phyloP scores from a whole-genome alignment of 2,329 filamentous ascomycete genomes.

The Sporothrix globosa region DNA sequence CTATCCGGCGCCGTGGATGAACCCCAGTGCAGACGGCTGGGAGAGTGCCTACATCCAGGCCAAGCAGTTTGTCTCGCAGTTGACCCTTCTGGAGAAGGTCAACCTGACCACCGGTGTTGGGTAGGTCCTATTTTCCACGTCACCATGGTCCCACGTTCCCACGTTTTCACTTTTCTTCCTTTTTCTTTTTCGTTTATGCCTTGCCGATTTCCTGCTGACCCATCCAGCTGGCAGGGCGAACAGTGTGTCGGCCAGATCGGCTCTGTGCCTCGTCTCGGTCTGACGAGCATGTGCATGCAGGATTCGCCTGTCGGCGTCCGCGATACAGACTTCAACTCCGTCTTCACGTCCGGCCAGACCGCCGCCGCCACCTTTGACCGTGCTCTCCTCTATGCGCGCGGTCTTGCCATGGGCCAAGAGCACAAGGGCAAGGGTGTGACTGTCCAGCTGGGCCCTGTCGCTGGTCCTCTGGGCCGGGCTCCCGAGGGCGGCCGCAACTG shows the following conservation, averaged over 20 bases:
- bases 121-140: slow-evolving; percentile 50
- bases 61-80: slow-evolving; percentile 74
- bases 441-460: slow-evolving; percentile 73
- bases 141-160: too few species aligned
- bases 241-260: slow-evolving; percentile 78
- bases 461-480: slow-evolving; percentile 70
- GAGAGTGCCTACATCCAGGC: slow-evolving; percentile 75
- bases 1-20: slow-evolving; percentile 88
- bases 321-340: slow-evolving; percentile 76
- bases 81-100: slow-evolving; percentile 87
- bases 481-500: slow-evolving; percentile 72
- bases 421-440: slow-evolving; percentile 73
- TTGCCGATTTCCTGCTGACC: background rate
- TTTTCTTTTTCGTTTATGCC: background rate
- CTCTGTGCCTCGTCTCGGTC: slow-evolving; percentile 68
- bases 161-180: background rate
- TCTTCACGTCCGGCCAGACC: slow-evolving; percentile 77
- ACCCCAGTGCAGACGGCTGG: slow-evolving; percentile 73
- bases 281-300: slow-evolving; percentile 79
- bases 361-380: slow-evolving; percentile 84
- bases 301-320: slow-evolving; percentile 83
- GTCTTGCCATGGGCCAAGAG: slow-evolving; percentile 72
- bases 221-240: slow-evolving; percentile 64
- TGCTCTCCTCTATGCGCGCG: slow-evolving; percentile 69
- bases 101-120: slow-evolving; percentile 91